phyloP scores from a whole-genome alignment of 108 stramenopile species.

The Fragilaria crotonensis region DNA sequence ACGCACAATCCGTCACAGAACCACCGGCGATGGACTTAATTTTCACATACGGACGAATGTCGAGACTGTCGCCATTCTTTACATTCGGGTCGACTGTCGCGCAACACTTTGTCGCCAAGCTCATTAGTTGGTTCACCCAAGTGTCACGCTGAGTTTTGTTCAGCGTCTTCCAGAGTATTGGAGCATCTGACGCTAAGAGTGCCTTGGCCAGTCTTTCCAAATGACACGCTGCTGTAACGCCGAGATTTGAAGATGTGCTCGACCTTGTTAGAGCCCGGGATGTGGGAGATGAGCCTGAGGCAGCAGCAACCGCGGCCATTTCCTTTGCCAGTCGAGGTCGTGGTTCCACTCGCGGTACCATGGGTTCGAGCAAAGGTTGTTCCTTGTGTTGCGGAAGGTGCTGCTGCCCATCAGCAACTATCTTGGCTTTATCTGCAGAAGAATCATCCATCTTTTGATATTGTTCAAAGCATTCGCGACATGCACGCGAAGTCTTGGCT shows the following conservation, averaged over 20 bases:
- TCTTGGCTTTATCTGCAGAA: not conserved
- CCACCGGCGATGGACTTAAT: slow-evolving; percentile 85
- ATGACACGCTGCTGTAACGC: slow-evolving; percentile 51
- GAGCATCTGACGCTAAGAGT: slow-evolving; percentile 61
- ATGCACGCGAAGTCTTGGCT: slow-evolving; percentile 5
- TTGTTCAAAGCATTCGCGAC: slow-evolving; percentile 20
- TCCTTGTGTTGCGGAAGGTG: slow-evolving; percentile 1
- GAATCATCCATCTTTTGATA: slow-evolving; percentile 12
- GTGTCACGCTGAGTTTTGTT: not conserved
- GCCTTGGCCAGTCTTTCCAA: slow-evolving; percentile 62
- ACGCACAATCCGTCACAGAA: slow-evolving; percentile 62
- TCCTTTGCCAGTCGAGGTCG: slow-evolving; percentile 22
- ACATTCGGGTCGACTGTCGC: slow-evolving; percentile 86
- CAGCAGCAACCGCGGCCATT: slow-evolving; percentile 17
- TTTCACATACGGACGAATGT: slow-evolving; percentile 65
- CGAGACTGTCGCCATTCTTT: slow-evolving; percentile 79
- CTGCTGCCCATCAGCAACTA: not conserved
- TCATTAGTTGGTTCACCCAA: slow-evolving; percentile 75
- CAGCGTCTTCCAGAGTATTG: slow-evolving; percentile 46
- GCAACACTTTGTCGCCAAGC: slow-evolving; percentile 71
- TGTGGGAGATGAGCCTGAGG: not conserved
- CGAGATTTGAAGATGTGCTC: slow-evolving; percentile 17
- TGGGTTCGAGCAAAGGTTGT: slow-evolving; percentile 1
- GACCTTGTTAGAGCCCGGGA: not conserved
- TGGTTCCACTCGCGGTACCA: slow-evolving; percentile 1